Evolutionary conservation across 257 asterid species (phyloP).

Genomic region (Solanum medicagineum): DNA sequence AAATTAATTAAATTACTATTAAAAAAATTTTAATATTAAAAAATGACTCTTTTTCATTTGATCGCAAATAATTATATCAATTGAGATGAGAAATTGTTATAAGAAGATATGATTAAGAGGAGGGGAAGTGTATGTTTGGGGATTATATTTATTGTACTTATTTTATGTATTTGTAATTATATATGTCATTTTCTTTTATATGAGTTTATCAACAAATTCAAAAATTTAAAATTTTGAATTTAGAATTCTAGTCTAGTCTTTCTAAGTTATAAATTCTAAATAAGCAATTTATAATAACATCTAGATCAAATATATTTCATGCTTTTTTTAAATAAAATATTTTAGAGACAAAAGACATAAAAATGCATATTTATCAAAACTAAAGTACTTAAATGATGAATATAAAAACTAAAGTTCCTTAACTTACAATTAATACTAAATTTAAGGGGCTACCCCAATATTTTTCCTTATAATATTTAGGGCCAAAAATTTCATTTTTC

Average conservation of each 20-base stretch:
- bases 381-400: background rate
- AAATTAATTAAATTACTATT: too few species aligned
- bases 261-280: background rate
- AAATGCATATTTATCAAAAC: background rate
- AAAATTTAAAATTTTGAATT: too few species aligned
- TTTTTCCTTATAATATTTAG: background rate
- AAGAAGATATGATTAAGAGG: background rate
- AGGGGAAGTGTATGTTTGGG: too few species aligned
- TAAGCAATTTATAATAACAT: background rate
- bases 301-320: too few species aligned
- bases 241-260: too few species aligned
- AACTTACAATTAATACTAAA: background rate
- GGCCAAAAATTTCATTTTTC: background rate
- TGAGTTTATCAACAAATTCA: too few species aligned
- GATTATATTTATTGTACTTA: too few species aligned
- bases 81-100: background rate
- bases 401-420: background rate
- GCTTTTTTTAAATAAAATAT: background rate
- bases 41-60: background rate
- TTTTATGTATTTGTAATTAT: too few species aligned
- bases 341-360: background rate
- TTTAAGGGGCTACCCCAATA: background rate
- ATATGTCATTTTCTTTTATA: too few species aligned
- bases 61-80: background rate
- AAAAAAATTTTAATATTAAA: accelerated